These are phyloP conservation scores for Trametes punicea DNA, from an alignment of 768 basidiomycete genomes.

Conservation along the genomic window DNA sequence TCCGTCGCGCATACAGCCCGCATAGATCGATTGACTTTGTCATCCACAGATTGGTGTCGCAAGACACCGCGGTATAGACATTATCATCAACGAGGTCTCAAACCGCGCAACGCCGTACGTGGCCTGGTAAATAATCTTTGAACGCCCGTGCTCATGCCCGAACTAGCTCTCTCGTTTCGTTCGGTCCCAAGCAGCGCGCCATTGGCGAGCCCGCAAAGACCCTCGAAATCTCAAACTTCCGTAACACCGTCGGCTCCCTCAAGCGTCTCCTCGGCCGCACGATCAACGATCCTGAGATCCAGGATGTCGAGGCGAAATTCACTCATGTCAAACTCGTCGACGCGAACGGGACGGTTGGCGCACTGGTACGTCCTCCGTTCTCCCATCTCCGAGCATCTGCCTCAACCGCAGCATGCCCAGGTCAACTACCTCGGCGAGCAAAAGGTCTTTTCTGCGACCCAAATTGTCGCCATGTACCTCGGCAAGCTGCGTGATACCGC, in stretches of 20 bases:
- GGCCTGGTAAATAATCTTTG: neutral
- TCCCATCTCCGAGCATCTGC: neutral
- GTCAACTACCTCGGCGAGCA: constrained; percentile 87
- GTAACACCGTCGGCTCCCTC: constrained; percentile 91
- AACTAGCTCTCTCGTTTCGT: constrained; percentile 86
- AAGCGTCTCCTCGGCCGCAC: constrained; percentile 89
- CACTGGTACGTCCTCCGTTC: constrained; percentile 59
- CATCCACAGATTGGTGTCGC: constrained; percentile 86
- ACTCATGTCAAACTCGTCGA: constrained; percentile 86
- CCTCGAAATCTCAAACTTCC: constrained; percentile 96
- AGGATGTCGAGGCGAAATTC: constrained; percentile 85
- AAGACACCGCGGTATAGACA: constrained; percentile 94
- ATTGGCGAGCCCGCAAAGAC: constrained; percentile 97
- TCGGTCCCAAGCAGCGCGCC: constrained; percentile 84
- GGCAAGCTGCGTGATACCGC: constrained; percentile 90
- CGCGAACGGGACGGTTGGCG: constrained; percentile 76
- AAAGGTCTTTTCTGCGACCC: constrained; percentile 78
- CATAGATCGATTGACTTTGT: constrained; percentile 9
- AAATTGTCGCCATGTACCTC: constrained; percentile 88
- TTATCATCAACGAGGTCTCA: constrained; percentile 96
- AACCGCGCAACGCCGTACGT: constrained; percentile 95
- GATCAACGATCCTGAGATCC: constrained; percentile 74
- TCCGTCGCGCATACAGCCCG: neutral
- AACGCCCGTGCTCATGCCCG: neutral
- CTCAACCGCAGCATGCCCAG: constrained; percentile 38